Percentiles rank a stretch among this genome's conserved stretches.
Conservation (phyloP, 192 early-diverging fungal genomes). For the Backusella tarrabulga region DNA sequence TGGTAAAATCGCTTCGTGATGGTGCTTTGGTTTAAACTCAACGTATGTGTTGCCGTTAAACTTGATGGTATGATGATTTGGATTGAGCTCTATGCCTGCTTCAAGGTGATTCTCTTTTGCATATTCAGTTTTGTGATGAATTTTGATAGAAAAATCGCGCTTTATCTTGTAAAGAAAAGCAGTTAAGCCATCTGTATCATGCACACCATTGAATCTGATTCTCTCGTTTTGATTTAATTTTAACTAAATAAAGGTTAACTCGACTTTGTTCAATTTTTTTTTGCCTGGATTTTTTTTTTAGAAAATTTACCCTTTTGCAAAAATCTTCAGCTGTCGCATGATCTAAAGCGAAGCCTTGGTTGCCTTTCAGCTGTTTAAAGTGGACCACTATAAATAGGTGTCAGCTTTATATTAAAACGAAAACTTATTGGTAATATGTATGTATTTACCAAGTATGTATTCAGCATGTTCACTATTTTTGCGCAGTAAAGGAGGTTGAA, state of each 20-base stretch:
- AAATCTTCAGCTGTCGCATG: conserved; percentile 26
- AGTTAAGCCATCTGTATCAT: conserved; percentile 30
- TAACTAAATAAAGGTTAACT: conserved; percentile 7
- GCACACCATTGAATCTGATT: conserved; percentile 30
- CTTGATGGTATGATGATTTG: conserved; percentile 25
- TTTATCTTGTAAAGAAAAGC: conserved; percentile 28
- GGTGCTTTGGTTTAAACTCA: conserved; percentile 29
- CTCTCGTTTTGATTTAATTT: conserved; percentile 24
- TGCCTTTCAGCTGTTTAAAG: conserved; percentile 31
- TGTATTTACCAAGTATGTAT: background rate
- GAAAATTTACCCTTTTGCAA: conserved; percentile 12
- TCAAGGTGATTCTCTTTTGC: background rate
- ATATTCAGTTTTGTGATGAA: conserved; percentile 28
- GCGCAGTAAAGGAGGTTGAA: background rate
- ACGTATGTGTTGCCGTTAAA: conserved; percentile 32
- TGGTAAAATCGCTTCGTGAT: conserved; percentile 1
- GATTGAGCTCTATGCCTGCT: background rate
- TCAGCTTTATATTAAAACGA: background rate
- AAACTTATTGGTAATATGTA: background rate
- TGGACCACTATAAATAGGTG: conserved; percentile 24
- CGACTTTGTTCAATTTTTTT: too few relatives aligned
- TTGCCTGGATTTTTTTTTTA: too few relatives aligned
- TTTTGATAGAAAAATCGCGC: conserved; percentile 34
- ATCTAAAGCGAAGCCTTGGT: conserved; percentile 30
- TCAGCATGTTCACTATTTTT: background rate